Percentiles rank a stretch among this genome's conserved stretches.
Evolutionary conservation across 306 rosid genomes (phyloP).

Genomic region (Rosa rugosa): DNA sequence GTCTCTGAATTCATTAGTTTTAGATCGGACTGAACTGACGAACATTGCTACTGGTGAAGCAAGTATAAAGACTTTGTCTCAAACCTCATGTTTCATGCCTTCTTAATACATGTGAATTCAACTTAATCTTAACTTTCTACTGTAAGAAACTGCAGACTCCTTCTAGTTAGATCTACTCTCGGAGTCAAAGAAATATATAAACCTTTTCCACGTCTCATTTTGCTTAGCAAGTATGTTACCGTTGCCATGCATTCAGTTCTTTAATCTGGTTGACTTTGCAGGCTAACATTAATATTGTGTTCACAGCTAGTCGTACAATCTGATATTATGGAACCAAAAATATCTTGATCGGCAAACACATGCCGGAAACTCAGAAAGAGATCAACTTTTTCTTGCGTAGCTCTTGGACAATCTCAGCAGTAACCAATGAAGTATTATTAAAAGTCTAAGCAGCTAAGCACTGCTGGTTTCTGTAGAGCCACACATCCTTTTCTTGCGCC

Average conservation of each 20-base stretch:
- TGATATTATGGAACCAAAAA: not conserved
- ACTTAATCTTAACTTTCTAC: not conserved
- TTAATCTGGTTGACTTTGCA: slow-evolving; percentile 25
- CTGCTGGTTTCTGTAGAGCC: not conserved
- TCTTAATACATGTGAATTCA: not conserved
- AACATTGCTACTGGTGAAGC: not conserved
- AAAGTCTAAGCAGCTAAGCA: not conserved
- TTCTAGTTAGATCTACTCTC: slow-evolving; percentile 10
- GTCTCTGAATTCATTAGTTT: not conserved
- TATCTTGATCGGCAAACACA: slow-evolving; percentile 1
- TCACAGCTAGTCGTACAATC: not conserved
- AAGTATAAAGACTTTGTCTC: not conserved
- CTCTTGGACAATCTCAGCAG: not conserved
- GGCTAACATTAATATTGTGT: not conserved
- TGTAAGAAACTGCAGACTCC: not conserved
- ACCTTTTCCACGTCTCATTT: not conserved
- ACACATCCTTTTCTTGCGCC: slow-evolving; percentile 19
- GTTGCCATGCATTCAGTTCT: slow-evolving; percentile 8
- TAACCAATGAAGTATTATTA: not conserved
- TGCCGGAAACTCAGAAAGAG: slow-evolving; percentile 11
- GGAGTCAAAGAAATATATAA: slow-evolving; percentile 11
- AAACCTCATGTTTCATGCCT: not conserved
- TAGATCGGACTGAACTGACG: not conserved
- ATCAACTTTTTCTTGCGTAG: not conserved
- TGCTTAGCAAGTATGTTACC: slow-evolving; percentile 19